Evolutionary conservation across 306 rosid genomes (phyloP).

Genomic region (Albizia julibrissin): DNA sequence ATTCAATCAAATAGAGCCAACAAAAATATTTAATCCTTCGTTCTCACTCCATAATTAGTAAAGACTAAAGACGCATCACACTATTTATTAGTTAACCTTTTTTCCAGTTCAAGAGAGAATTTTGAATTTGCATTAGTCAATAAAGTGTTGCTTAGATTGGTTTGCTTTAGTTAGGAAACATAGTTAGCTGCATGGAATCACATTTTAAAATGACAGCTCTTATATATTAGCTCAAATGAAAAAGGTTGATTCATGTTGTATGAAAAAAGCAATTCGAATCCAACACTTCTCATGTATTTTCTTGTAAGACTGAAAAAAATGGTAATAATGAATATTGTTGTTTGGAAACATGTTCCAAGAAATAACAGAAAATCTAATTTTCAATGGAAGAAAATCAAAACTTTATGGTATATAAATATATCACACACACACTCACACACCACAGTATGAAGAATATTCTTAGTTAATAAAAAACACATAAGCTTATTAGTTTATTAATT

Average conservation of each 20-base stretch:
- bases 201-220: neutral
- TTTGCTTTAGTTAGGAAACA: slow-evolving; percentile 6
- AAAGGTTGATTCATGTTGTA: neutral
- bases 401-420: slow-evolving; percentile 11
- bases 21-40: slow-evolving; percentile 23
- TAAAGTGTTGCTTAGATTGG: slow-evolving; percentile 11
- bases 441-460: slow-evolving; percentile 24
- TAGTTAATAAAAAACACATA: slow-evolving; percentile 14
- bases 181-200: neutral
- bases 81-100: neutral
- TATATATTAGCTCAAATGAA: neutral
- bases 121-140: slow-evolving; percentile 2
- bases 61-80: neutral
- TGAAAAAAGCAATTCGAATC: neutral
- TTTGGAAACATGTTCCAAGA: neutral
- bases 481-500: slow-evolving; percentile 21
- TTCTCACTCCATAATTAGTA: slow-evolving; percentile 8
- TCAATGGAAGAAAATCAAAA: slow-evolving; percentile 33
- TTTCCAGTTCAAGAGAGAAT: neutral
- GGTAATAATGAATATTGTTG: neutral
- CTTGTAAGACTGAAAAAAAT: neutral
- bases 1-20: neutral
- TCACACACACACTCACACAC: too few relatives aligned
- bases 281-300: neutral
- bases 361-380: slow-evolving; percentile 30